phyloP scores from a whole-genome alignment of 2,329 filamentous ascomycete species.

The Verruconis gallopava region DNA sequence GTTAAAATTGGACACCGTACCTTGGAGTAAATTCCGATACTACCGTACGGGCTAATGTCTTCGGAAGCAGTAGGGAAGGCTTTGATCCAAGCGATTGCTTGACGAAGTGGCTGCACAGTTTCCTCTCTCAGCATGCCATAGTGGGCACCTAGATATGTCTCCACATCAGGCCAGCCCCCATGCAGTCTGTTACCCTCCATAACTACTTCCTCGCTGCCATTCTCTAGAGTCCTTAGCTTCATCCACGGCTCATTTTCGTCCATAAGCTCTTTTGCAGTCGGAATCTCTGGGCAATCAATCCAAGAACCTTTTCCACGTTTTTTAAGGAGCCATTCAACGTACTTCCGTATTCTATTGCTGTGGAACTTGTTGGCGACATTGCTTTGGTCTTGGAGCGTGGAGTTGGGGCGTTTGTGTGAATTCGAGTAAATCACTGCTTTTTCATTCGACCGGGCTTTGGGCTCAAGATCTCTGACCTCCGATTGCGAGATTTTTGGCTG shows the following conservation, averaged over 20 bases:
- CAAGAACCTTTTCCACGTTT: conserved; percentile 12
- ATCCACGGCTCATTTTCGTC: conserved; percentile 13
- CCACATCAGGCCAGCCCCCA: conserved; percentile 45
- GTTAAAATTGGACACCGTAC: conserved; percentile 6
- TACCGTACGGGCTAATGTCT: conserved; percentile 25
- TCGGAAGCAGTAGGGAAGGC: conserved; percentile 44
- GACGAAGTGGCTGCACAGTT: conserved; percentile 53
- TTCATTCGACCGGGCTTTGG: too few relatives aligned
- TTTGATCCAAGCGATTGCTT: conserved; percentile 47
- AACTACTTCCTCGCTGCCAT: conserved; percentile 6
- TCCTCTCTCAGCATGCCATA: conserved; percentile 69
- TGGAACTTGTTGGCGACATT: too few relatives aligned
- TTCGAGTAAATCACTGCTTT: too few relatives aligned
- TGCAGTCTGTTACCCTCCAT: conserved; percentile 20
- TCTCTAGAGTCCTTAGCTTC: neutral
- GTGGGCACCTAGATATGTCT: conserved; percentile 57
- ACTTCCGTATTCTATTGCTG: neutral
- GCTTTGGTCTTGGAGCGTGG: too few relatives aligned
- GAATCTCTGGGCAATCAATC: conserved; percentile 38
- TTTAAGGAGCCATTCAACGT: neutral
- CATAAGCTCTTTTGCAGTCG: conserved; percentile 40
- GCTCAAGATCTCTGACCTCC: too few relatives aligned
- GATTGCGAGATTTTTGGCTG: too few relatives aligned
- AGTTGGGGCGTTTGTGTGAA: too few relatives aligned
- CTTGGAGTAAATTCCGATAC: conserved; percentile 26